These are phyloP conservation scores for Radiomyces spectabilis DNA, from an alignment of 192 early-diverging fungal species.

Conservation along the genomic window DNA sequence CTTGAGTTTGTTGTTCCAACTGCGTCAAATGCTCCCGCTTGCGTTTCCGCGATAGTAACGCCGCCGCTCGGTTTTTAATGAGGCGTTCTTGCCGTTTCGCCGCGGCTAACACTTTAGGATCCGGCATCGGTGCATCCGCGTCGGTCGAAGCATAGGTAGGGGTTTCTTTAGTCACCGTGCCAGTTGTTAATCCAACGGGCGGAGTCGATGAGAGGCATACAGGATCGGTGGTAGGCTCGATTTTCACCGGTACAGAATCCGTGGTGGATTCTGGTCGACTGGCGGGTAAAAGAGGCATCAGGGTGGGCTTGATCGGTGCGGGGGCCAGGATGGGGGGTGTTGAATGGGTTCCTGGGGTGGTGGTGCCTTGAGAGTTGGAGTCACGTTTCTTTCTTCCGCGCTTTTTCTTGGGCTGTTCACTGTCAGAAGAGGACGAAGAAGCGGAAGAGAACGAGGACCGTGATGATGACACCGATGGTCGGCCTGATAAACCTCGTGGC, in stretches of 20 bases:
- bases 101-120: conserved; percentile 25
- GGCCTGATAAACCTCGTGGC: too few relatives aligned
- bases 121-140: not conserved
- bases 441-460: not conserved
- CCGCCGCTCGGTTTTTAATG: conserved; percentile 92
- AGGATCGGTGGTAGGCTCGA: too few relatives aligned
- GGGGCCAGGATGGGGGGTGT: not conserved
- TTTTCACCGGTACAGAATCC: too few relatives aligned
- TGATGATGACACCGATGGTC: not conserved
- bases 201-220: too few relatives aligned
- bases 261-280: too few relatives aligned
- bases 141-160: not conserved
- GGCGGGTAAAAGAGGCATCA: not conserved
- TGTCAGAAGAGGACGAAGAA: conserved; percentile 3
- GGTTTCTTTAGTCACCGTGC: too few relatives aligned
- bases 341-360: not conserved
- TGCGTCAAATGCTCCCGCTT: conserved; percentile 79
- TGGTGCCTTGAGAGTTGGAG: not conserved
- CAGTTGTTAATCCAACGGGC: too few relatives aligned
- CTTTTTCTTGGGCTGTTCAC: conserved; percentile 5
- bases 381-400: conserved; percentile 17
- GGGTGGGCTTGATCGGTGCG: not conserved
- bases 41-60: conserved; percentile 78
- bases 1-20: conserved; percentile 29
- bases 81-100: conserved; percentile 80